phyloP scores from a whole-genome alignment of 1,139 yeast species.

The Hansenula sp. region DNA sequence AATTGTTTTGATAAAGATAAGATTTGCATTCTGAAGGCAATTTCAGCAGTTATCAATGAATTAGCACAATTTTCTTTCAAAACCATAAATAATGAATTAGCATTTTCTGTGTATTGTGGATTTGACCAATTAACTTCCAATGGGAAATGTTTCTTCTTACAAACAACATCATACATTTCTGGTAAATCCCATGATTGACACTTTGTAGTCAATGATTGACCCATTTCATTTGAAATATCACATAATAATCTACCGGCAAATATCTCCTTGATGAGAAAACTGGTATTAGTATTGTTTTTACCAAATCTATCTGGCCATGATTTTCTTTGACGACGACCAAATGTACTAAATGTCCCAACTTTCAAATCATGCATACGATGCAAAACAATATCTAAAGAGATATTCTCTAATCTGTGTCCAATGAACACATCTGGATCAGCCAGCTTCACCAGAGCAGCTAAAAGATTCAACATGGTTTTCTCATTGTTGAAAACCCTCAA shows the following conservation, averaged over 20 bases:
- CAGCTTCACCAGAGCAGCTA: constrained; percentile 65
- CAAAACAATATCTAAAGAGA: constrained; percentile 73
- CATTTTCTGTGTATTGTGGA: constrained; percentile 63
- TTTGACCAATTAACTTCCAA: constrained; percentile 72
- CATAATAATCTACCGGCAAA: constrained; percentile 85
- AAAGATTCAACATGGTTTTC: constrained; percentile 63
- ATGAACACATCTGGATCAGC: constrained; percentile 87
- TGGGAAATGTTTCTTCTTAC: constrained; percentile 56
- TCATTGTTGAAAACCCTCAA: constrained; percentile 68
- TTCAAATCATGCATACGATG: constrained; percentile 77
- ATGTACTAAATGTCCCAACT: constrained; percentile 71
- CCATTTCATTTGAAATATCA: constrained; percentile 93
- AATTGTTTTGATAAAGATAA: constrained; percentile 86
- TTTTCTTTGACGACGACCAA: constrained; percentile 77
- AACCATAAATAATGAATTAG: constrained; percentile 62
- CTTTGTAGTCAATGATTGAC: constrained; percentile 84
- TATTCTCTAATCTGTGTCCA: constrained; percentile 82
- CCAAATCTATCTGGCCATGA: constrained; percentile 76
- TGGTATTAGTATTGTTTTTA: constrained; percentile 40
- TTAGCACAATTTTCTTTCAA: constrained; percentile 64
- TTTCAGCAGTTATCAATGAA: constrained; percentile 68
- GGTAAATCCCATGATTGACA: constrained; percentile 96
- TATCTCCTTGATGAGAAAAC: constrained; percentile 58
- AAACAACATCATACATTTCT: constrained; percentile 82
- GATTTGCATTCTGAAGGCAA: constrained; percentile 81